Evolutionary conservation across 768 basidiomycete genomes (phyloP).

Genomic region (Chalciporus chontae): DNA sequence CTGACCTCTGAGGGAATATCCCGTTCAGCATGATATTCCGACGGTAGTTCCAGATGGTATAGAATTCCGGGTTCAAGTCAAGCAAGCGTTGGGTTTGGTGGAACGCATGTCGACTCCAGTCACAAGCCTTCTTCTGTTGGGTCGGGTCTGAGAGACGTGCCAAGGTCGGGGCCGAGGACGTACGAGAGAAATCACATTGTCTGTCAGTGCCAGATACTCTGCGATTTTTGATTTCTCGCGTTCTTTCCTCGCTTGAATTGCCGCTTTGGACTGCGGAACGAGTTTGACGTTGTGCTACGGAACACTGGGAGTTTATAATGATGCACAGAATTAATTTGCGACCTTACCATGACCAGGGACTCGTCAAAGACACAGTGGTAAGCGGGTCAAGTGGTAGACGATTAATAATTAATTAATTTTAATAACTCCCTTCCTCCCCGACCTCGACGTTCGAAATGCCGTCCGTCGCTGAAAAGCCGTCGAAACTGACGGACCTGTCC

Average conservation of each 20-base stretch:
- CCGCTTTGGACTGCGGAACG: slow-evolving; percentile 53
- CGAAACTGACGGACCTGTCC: slow-evolving; percentile 49
- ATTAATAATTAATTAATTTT: slow-evolving; percentile 6
- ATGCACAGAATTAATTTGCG: neutral
- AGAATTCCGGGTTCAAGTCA: slow-evolving; percentile 89
- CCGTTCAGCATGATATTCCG: slow-evolving; percentile 72
- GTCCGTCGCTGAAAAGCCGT: slow-evolving; percentile 47
- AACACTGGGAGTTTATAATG: slow-evolving; percentile 1
- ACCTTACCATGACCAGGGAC: slow-evolving; percentile 25
- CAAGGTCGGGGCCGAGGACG: slow-evolving; percentile 16
- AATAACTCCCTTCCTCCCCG: neutral
- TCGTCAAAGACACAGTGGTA: too few relatives aligned
- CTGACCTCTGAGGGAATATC: slow-evolving; percentile 65
- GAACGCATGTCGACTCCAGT: slow-evolving; percentile 74
- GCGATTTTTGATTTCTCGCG: slow-evolving; percentile 74
- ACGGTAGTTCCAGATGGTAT: slow-evolving; percentile 95
- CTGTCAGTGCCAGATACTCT: slow-evolving; percentile 66
- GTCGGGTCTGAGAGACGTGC: neutral
- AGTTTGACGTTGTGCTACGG: slow-evolving; percentile 70
- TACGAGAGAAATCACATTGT: slow-evolving; percentile 64
- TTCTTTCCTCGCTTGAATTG: slow-evolving; percentile 59
- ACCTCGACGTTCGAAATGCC: slow-evolving; percentile 42
- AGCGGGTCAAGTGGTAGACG: too few relatives aligned
- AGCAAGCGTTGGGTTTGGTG: slow-evolving; percentile 75
- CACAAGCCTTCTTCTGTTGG: slow-evolving; percentile 61